These are phyloP conservation scores for Bolboschoenoplectus hybrid DNA, from an alignment of 202 grass and related monocot species.

Conservation along the genomic window DNA sequence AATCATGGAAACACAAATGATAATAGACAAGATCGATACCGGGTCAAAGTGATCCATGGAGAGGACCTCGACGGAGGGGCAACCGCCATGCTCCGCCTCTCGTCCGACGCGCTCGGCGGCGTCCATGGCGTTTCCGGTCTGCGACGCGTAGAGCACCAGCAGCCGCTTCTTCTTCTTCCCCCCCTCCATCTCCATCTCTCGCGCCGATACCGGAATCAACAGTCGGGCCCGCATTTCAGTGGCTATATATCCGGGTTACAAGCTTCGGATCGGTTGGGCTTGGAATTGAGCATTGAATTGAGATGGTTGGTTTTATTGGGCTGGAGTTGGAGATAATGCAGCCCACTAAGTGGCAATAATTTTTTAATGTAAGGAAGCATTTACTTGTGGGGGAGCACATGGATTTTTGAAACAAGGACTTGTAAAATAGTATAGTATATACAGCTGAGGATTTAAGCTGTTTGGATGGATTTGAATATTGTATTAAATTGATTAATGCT, in stretches of 20 bases:
- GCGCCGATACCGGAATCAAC: conserved; percentile 9
- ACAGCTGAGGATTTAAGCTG: not conserved
- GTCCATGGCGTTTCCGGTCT: conserved; percentile 83
- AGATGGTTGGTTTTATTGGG: conserved; percentile 36
- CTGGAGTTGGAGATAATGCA: conserved; percentile 30
- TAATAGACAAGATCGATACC: conserved; percentile 39
- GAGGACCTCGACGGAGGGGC: conserved; percentile 64
- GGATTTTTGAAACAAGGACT: conserved; percentile 32
- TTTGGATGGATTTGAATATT: conserved; percentile 6
- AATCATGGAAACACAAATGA: not conserved
- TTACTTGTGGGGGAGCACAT: not conserved
- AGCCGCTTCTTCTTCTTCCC: conserved; percentile 42
- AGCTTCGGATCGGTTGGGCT: conserved; percentile 14
- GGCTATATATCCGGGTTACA: not conserved
- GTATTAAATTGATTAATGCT: not conserved
- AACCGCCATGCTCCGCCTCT: conserved; percentile 81
- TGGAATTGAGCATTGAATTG: not conserved
- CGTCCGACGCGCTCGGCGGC: conserved; percentile 67
- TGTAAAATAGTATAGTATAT: not conserved
- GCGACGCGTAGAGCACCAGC: conserved; percentile 75
- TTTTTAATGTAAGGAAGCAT: not conserved
- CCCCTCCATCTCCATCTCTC: conserved; percentile 12
- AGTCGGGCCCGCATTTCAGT: conserved; percentile 44
- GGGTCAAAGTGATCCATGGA: conserved; percentile 72
- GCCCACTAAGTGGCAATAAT: conserved; percentile 31